These are phyloP conservation scores for Syzygium oleosum DNA, from an alignment of 345 rosid genomes.

Conservation along the genomic window DNA sequence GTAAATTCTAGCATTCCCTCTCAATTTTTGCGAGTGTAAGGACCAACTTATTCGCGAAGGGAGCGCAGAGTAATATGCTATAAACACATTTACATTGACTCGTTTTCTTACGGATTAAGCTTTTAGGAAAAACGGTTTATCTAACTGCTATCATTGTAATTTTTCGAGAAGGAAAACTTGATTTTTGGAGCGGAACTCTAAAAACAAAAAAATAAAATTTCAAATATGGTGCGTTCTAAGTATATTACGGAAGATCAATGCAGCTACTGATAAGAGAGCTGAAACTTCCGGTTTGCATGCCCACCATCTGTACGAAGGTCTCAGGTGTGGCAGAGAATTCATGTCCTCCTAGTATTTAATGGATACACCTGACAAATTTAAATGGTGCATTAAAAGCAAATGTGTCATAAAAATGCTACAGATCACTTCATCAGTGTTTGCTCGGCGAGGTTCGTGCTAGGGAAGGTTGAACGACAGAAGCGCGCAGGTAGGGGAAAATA, in stretches of 20 bases:
- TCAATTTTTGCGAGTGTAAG: background rate
- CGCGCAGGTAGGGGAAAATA: background rate
- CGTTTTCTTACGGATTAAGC: background rate
- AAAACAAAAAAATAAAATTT: background rate
- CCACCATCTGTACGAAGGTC: background rate
- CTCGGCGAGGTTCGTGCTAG: background rate
- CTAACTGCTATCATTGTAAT: background rate
- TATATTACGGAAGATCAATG: background rate
- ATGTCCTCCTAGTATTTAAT: background rate
- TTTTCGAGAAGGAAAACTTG: background rate
- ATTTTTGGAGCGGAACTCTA: background rate
- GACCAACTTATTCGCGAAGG: background rate
- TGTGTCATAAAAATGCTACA: background rate
- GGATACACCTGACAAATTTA: background rate
- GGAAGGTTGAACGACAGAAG: background rate
- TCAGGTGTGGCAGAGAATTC: background rate
- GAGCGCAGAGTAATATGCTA: background rate
- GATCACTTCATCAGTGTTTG: background rate
- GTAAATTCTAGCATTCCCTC: background rate
- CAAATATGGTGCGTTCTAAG: background rate
- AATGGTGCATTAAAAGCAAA: background rate
- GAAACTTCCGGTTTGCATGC: background rate
- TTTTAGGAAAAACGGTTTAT: background rate
- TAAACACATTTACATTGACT: background rate
- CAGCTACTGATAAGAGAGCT: background rate